Evolutionary conservation across 208 protist species (phyloP).

Genomic region (Blechomonas ayalai): DNA sequence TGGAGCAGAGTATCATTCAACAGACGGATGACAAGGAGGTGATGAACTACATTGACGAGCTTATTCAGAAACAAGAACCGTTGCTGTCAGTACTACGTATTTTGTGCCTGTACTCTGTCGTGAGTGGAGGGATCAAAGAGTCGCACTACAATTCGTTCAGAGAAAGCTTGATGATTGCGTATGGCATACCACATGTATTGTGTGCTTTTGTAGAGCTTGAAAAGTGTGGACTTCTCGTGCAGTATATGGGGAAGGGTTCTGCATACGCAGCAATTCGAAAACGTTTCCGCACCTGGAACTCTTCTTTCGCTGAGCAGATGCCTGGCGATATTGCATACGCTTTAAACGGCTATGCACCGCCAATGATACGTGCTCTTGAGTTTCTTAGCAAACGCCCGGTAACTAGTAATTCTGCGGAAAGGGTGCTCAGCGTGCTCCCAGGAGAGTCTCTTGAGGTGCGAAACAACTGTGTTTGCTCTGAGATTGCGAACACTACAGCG

Average conservation of each 20-base stretch:
- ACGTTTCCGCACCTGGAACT: constrained; percentile 49
- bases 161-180: constrained; percentile 76
- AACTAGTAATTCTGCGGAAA: constrained; percentile 26
- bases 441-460: constrained; percentile 45
- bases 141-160: constrained; percentile 63
- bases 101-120: constrained; percentile 74
- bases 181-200: constrained; percentile 77
- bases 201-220: constrained; percentile 48
- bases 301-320: constrained; percentile 39
- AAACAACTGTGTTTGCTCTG: constrained; percentile 25
- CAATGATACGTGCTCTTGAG: constrained; percentile 49
- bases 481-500: constrained; percentile 31
- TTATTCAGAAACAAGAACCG: constrained; percentile 47
- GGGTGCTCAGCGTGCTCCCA: constrained; percentile 25
- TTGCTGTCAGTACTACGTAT: constrained; percentile 63
- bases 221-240: constrained; percentile 40
- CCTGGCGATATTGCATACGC: constrained; percentile 66
- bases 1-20: constrained; percentile 79
- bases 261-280: constrained; percentile 49
- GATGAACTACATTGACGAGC: constrained; percentile 79
- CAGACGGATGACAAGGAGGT: constrained; percentile 60
- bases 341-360: constrained; percentile 72
- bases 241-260: constrained; percentile 24
- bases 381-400: constrained; percentile 33
- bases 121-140: constrained; percentile 67